Evolutionary conservation across 202 grass and related monocot genomes (phyloP).

Genomic region (Carex arenaria): DNA sequence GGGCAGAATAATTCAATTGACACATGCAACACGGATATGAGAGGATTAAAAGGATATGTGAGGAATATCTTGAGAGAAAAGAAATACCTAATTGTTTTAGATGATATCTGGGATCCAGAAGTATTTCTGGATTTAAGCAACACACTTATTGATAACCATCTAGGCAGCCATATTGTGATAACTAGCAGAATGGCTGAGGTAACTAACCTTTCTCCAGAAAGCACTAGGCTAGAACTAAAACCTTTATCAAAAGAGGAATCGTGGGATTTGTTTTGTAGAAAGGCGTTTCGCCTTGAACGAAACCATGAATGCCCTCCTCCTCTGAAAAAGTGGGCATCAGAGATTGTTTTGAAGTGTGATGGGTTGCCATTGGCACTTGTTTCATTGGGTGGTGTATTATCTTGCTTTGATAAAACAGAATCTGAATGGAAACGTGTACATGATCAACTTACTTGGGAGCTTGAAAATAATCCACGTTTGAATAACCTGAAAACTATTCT

Average conservation of each 20-base stretch:
- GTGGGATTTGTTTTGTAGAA: constrained; percentile 33
- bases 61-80: constrained; percentile 13
- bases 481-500: too few relatives aligned
- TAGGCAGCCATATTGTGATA: constrained; percentile 37
- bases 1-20: not conserved
- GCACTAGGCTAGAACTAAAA: not conserved
- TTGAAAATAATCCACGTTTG: too few relatives aligned
- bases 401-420: too few relatives aligned
- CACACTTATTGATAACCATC: constrained; percentile 10
- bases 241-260: constrained; percentile 12
- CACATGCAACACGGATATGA: not conserved
- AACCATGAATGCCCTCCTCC: constrained; percentile 3
- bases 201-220: constrained; percentile 24
- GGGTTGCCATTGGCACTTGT: too few relatives aligned
- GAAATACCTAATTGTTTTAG: constrained; percentile 32
- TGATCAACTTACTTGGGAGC: too few relatives aligned
- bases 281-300: constrained; percentile 25
- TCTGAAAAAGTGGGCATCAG: not conserved
- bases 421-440: too few relatives aligned
- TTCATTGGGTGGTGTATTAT: too few relatives aligned
- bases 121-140: not conserved
- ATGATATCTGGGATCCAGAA: constrained; percentile 34
- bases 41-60: not conserved
- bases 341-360: too few relatives aligned
- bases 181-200: constrained; percentile 36